Evolutionary conservation across 352 stramenopile genomes (phyloP).

Genomic region (Phytophthora cactorum): DNA sequence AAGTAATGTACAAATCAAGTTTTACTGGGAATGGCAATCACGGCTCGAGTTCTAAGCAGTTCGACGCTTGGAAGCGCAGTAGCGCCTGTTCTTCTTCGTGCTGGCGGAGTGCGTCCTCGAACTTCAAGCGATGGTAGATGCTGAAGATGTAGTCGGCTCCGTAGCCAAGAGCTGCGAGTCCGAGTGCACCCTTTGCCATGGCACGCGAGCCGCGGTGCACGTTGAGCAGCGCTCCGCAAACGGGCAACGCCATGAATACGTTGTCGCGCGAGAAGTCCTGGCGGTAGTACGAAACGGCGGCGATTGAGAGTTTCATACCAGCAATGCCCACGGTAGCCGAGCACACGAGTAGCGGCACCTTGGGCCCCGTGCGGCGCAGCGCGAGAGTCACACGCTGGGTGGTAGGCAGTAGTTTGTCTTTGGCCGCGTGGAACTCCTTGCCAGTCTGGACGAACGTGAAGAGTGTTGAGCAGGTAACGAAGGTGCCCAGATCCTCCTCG

Average conservation of each 20-base stretch:
- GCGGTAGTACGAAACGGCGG: slow-evolving; percentile 48
- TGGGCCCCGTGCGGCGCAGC: slow-evolving; percentile 36
- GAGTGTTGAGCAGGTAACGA: slow-evolving; percentile 37
- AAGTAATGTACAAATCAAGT: slow-evolving; percentile 18
- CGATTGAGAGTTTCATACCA: slow-evolving; percentile 64
- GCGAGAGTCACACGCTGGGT: slow-evolving; percentile 38
- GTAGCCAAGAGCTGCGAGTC: slow-evolving; percentile 46
- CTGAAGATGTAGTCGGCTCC: slow-evolving; percentile 43
- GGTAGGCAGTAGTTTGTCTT: slow-evolving; percentile 13
- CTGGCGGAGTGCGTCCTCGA: slow-evolving; percentile 29
- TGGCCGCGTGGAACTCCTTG: slow-evolving; percentile 35
- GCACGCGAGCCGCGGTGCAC: slow-evolving; percentile 43
- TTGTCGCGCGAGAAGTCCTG: slow-evolving; percentile 66
- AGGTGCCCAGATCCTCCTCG: slow-evolving; percentile 48
- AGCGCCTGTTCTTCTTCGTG: slow-evolving; percentile 23
- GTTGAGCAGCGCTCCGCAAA: slow-evolving; percentile 55
- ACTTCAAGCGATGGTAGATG: slow-evolving; percentile 37
- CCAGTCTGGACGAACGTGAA: slow-evolving; percentile 35
- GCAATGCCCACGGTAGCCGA: slow-evolving; percentile 54
- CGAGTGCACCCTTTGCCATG: slow-evolving; percentile 47
- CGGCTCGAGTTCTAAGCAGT: slow-evolving; percentile 13
- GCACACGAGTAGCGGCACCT: slow-evolving; percentile 46
- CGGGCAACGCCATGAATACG: slow-evolving; percentile 54
- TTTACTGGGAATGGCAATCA: not conserved
- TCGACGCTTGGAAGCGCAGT: slow-evolving; percentile 8